phyloP scores from a whole-genome alignment of 495 filamentous ascomycete genomes.

The Hyaloscypha bicolor region DNA sequence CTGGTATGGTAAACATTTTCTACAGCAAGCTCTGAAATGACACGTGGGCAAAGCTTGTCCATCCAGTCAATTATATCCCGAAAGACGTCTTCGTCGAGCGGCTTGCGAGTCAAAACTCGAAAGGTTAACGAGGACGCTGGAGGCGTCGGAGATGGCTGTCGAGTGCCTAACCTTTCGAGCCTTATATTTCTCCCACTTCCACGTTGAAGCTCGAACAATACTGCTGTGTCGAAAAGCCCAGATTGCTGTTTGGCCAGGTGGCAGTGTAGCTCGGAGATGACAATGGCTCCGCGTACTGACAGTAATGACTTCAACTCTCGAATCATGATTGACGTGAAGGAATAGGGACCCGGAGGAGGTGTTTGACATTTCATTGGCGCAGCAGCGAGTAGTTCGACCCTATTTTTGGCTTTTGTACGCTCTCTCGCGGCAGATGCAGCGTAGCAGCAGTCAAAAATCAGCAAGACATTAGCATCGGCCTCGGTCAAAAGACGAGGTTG shows the following conservation, averaged over 20 bases:
- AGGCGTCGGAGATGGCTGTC: neutral
- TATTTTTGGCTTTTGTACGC: neutral
- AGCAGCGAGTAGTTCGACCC: neutral
- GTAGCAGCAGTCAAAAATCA: conserved; percentile 1
- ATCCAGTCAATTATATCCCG: neutral
- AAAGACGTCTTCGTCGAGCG: neutral
- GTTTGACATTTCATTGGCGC: neutral
- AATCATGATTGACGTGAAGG: neutral
- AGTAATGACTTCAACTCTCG: neutral
- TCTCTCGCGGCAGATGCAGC: neutral
- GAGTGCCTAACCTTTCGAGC: neutral
- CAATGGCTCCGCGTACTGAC: neutral
- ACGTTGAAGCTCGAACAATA: neutral
- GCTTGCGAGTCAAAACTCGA: neutral
- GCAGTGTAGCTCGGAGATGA: neutral
- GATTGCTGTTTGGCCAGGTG: neutral
- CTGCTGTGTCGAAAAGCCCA: neutral
- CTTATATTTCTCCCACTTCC: neutral
- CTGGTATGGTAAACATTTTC: neutral
- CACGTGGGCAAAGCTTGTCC: neutral
- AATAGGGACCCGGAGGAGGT: neutral
- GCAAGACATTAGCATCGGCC: neutral
- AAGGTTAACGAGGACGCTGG: neutral
- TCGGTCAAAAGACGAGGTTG: neutral
- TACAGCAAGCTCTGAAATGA: neutral